Evolutionary conservation across 352 stramenopile species (phyloP), one percentile per base, ranked within the genome.

Genomic region (Stephanocyclus meneghinianus): DNA sequence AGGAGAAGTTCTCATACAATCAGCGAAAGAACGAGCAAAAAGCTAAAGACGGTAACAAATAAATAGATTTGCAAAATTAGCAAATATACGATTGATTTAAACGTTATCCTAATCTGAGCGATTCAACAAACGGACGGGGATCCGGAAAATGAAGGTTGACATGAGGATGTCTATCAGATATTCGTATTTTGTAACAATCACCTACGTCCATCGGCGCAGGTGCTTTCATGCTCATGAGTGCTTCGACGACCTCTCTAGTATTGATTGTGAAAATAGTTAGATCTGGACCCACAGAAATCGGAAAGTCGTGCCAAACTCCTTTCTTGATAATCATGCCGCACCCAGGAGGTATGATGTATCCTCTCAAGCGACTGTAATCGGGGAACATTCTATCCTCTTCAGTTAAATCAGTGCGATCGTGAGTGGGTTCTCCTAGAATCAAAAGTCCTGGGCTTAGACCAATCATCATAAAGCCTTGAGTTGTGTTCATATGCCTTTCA

Each of bases 291-390:
- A 80, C 55, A 21, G 73, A 80, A 9, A 80, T 8, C 16, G 73
- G 73, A 57, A 80, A 80, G 37, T 80, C 73, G 53, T 80, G 73
- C 73, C 73, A 80, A 10, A 51, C 59, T 18, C 73, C 73, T 32
- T 80, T 80, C 63, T 80, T 74, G 6, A 80, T 69, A 47, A 80
- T 80, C 11, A 80, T 80, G 1, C 73, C 73, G 57, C 65, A 80
- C 18, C 73, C 73, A 10, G 64, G 37, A 57, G 73, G 64, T 61
- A 80, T 71, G 16, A 80, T 71, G 65, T 80, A 80, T 11, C 73
- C 73, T 71, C 71, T 71, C 44, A 71, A 56, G 2, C 57, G 64
- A n/a, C 15, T 70, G 7, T 51, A 21, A 50, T 80, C 73, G 16
- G 73, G 73, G 0, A 30, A 65, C n/a, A 21, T 26, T 75, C 64